Evolutionary conservation across 2,329 filamentous ascomycete species (phyloP).

Genomic region (Exophiala aquamarina): DNA sequence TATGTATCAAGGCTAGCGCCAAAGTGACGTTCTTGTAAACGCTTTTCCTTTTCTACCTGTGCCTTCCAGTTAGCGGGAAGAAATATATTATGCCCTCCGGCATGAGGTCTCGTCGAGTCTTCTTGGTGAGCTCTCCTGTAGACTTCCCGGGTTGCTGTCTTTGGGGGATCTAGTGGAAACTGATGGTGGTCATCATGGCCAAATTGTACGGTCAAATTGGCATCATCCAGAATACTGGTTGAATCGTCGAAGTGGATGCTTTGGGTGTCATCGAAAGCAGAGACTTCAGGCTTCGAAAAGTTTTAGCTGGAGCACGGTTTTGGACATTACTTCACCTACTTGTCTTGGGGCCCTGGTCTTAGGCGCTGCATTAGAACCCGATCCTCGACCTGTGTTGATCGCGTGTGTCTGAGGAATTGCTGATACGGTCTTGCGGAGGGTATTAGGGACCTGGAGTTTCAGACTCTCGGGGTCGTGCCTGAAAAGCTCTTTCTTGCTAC

Average conservation of each 20-base stretch:
- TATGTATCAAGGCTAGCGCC: too few relatives aligned
- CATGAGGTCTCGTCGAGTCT: too few relatives aligned
- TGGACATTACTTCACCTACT: not conserved
- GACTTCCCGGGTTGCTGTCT: too few relatives aligned
- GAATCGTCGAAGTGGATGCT: slow-evolving; percentile 25
- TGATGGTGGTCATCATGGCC: not conserved
- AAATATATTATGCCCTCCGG: too few relatives aligned
- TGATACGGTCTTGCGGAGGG: slow-evolving; percentile 5
- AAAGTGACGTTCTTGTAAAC: not conserved
- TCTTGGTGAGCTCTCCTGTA: too few relatives aligned
- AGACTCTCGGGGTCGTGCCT: slow-evolving; percentile 8
- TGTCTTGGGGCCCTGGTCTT: not conserved
- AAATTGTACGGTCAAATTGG: not conserved
- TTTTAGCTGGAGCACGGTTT: not conserved
- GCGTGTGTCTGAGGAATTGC: not conserved
- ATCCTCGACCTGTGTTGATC: too few relatives aligned
- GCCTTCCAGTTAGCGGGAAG: slow-evolving; percentile 8
- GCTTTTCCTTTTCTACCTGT: slow-evolving; percentile 14
- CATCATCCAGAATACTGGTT: slow-evolving; percentile 11
- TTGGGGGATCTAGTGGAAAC: too few relatives aligned
- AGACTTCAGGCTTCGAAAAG: not conserved
- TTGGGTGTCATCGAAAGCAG: slow-evolving; percentile 24
- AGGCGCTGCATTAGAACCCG: not conserved
- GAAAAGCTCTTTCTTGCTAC: not conserved
- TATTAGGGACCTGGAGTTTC: slow-evolving; percentile 19